These are phyloP conservation scores for Lactuca sativa DNA, from an alignment of 129 eudicot genomes.

Conservation along the genomic window DNA sequence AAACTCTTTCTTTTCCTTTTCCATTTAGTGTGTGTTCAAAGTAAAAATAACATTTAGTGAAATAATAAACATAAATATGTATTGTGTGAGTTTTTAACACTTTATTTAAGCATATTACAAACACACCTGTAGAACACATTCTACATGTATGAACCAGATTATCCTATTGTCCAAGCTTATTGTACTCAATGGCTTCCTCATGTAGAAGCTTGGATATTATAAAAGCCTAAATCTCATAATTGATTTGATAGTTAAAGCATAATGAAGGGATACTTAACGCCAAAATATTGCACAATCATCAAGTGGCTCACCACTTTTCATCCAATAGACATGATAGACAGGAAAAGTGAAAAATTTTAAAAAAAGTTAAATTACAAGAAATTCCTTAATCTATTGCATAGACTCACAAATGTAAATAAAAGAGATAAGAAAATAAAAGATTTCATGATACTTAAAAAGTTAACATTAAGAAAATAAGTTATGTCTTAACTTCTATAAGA, in stretches of 20 bases:
- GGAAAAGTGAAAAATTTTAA: not conserved
- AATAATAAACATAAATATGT: not conserved
- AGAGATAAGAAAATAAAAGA: too few relatives aligned
- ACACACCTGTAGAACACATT: constrained; percentile 64
- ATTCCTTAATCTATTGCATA: too few relatives aligned
- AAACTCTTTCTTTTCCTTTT: too few relatives aligned
- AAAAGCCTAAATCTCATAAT: constrained; percentile 2
- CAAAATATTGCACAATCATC: constrained; percentile 81
- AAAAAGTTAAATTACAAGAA: not conserved
- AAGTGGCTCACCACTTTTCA: constrained; percentile 69
- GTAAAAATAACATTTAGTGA: not conserved
- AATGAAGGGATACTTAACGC: constrained; percentile 47
- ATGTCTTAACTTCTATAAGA: too few relatives aligned
- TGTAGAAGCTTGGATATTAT: constrained; percentile 62
- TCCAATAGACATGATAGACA: constrained; percentile 20
- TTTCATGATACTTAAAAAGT: too few relatives aligned
- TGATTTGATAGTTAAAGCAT: too few relatives aligned
- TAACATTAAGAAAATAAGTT: too few relatives aligned
- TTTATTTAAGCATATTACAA: not conserved
- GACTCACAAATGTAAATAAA: too few relatives aligned
- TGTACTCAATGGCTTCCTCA: constrained; percentile 62
- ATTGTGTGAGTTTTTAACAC: not conserved
- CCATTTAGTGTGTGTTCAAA: constrained; percentile 36
- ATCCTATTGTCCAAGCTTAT: constrained; percentile 61
- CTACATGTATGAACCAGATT: constrained; percentile 57